phyloP scores from a whole-genome alignment of 1,284 basidiomycete species.

The Moesziomyces aphidis region DNA sequence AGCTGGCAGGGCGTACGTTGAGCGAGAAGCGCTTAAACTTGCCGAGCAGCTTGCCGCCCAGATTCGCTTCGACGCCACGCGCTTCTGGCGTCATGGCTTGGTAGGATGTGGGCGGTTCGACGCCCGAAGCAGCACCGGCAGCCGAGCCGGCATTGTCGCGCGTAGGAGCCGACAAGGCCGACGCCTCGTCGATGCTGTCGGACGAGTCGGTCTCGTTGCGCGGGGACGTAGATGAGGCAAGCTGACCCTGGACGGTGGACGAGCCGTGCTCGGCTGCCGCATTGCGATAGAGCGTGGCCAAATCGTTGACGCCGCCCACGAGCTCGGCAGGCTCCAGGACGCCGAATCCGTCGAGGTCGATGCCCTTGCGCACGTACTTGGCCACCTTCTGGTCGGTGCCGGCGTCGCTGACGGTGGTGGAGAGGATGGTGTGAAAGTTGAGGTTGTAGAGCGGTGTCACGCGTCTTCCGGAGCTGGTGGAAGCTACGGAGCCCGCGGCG shows the following conservation, averaged over 20 bases:
- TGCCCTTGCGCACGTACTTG: conserved; percentile 83
- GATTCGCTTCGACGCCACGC: conserved; percentile 34
- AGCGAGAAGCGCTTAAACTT: conserved; percentile 55
- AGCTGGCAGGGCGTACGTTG: conserved; percentile 18
- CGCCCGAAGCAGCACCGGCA: conserved; percentile 5
- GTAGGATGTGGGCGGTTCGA: conserved; percentile 56
- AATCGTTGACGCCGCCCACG: conserved; percentile 48
- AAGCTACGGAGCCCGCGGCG: conserved; percentile 32
- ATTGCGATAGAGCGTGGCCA: conserved; percentile 28
- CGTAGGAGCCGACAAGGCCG: conserved; percentile 31
- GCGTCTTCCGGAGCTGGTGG: conserved; percentile 70
- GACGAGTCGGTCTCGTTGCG: conserved; percentile 25
- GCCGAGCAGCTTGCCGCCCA: conserved; percentile 56
- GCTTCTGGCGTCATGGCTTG: conserved; percentile 62
- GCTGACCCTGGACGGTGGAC: conserved; percentile 11
- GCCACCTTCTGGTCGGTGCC: conserved; percentile 95
- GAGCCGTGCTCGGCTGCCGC: conserved; percentile 7
- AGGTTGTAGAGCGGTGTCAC: conserved; percentile 95
- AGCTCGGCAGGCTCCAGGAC: conserved; percentile 65
- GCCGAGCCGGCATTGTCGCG: conserved; percentile 7
- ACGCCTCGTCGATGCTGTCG: conserved; percentile 21
- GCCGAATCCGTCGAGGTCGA: conserved; percentile 68
- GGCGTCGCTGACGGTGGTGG: conserved; percentile 88
- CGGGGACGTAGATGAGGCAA: conserved; percentile 15
- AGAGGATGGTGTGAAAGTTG: conserved; percentile 90